phyloP scores from a whole-genome alignment of 352 stramenopile species.

The Phytophthora fragariaefolia region DNA sequence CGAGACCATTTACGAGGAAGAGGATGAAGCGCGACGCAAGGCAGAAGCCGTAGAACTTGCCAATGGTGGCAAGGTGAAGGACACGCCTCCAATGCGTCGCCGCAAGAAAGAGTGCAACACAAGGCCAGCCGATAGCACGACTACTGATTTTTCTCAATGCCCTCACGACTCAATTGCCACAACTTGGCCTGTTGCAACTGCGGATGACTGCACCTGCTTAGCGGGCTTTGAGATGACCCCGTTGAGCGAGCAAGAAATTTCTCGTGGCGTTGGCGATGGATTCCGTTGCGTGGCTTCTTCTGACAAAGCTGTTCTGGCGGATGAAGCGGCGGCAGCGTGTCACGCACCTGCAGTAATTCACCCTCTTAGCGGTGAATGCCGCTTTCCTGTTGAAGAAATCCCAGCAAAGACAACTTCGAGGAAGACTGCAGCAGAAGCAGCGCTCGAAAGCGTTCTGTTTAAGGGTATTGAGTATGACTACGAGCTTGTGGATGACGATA shows the following conservation, averaged over 20 bases:
- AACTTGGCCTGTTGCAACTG: slow-evolving; percentile 49
- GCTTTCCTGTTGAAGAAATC: slow-evolving; percentile 71
- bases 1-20: slow-evolving; percentile 22
- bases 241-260: slow-evolving; percentile 37
- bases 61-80: slow-evolving; percentile 13
- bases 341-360: slow-evolving; percentile 50
- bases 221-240: slow-evolving; percentile 50
- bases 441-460: slow-evolving; percentile 57
- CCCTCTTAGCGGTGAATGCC: slow-evolving; percentile 61
- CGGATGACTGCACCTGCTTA: slow-evolving; percentile 56
- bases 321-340: slow-evolving; percentile 55
- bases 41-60: slow-evolving; percentile 22
- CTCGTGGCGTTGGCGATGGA: slow-evolving; percentile 41
- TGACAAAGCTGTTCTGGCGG: slow-evolving; percentile 28
- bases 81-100: slow-evolving; percentile 19
- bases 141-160: slow-evolving; percentile 48
- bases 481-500: slow-evolving; percentile 70
- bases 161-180: slow-evolving; percentile 55
- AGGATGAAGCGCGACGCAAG: slow-evolving; percentile 23
- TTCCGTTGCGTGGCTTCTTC: slow-evolving; percentile 44
- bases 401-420: slow-evolving; percentile 21
- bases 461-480: slow-evolving; percentile 87
- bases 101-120: slow-evolving; percentile 49
- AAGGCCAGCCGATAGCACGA: slow-evolving; percentile 21
- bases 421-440: slow-evolving; percentile 1